phyloP scores from a whole-genome alignment of 306 rosid species.

The Calophaca sinica region DNA sequence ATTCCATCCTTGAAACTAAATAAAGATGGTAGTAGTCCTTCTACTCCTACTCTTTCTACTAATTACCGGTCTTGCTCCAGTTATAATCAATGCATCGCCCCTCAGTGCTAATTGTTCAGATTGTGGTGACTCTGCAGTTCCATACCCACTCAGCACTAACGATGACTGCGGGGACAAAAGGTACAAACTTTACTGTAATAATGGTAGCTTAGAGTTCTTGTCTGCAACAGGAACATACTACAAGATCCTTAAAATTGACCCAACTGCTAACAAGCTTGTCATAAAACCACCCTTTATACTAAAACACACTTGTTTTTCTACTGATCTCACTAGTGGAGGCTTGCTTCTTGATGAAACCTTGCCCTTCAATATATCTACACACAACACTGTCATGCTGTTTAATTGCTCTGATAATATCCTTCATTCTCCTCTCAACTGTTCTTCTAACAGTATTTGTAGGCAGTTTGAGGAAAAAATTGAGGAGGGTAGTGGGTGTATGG shows the following conservation, averaged over 20 bases:
- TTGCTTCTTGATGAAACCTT: slow-evolving; percentile 60
- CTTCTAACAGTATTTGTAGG: slow-evolving; percentile 72
- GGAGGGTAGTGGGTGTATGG: slow-evolving; percentile 62
- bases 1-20: slow-evolving; percentile 18
- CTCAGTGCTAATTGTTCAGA: slow-evolving; percentile 55
- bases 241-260: slow-evolving; percentile 68
- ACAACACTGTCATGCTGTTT: slow-evolving; percentile 75
- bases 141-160: slow-evolving; percentile 80
- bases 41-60: slow-evolving; percentile 44
- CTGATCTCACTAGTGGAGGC: slow-evolving; percentile 69
- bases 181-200: slow-evolving; percentile 69
- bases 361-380: slow-evolving; percentile 79
- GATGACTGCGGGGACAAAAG: slow-evolving; percentile 69
- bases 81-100: slow-evolving; percentile 41
- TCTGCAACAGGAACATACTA: slow-evolving; percentile 68
- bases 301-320: slow-evolving; percentile 61
- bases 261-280: slow-evolving; percentile 54
- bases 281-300: slow-evolving; percentile 62
- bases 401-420: slow-evolving; percentile 67
- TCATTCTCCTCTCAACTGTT: slow-evolving; percentile 78
- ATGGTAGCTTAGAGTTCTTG: slow-evolving; percentile 63
- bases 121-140: slow-evolving; percentile 71
- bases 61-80: slow-evolving; percentile 17
- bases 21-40: slow-evolving; percentile 44
- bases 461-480: slow-evolving; percentile 59